A percentile compares a stretch with the other conserved stretches of the same genome.
phyloP scores from a whole-genome alignment of 2,329 filamentous ascomycete genomes.

The Diaporthe citrichinensis region DNA sequence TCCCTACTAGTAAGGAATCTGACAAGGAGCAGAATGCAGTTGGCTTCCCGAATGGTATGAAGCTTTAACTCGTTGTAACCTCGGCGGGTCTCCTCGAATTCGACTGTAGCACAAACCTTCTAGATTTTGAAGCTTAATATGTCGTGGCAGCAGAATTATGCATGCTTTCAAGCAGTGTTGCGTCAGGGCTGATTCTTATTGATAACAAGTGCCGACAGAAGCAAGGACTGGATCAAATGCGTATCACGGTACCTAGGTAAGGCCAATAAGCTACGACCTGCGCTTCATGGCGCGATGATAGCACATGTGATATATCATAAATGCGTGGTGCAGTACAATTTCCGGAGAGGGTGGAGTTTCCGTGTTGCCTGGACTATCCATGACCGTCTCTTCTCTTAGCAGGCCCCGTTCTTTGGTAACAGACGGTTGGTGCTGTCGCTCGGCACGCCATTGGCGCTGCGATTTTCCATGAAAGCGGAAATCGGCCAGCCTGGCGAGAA shows the following conservation, averaged over 20 bases:
- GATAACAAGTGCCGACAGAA: constrained; percentile 6
- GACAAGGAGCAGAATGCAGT: background rate
- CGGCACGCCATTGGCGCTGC: background rate
- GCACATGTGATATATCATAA: constrained; percentile 3
- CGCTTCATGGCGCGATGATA: background rate
- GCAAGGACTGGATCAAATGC: background rate
- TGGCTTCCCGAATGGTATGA: background rate
- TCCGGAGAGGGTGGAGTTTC: constrained; percentile 4
- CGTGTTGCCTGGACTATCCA: background rate
- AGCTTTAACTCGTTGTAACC: background rate
- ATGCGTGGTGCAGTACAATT: background rate
- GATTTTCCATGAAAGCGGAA: background rate
- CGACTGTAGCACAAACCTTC: background rate
- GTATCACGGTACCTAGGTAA: background rate
- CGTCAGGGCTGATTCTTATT: background rate
- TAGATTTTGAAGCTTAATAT: background rate
- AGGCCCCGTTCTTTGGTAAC: background rate
- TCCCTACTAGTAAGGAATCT: background rate
- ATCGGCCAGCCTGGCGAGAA: background rate
- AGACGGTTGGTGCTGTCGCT: background rate
- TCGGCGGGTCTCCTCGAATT: background rate
- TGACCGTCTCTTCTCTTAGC: background rate
- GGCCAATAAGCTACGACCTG: background rate
- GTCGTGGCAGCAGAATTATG: background rate
- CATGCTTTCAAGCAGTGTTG: background rate